Conservation (phyloP, 495 filamentous ascomycete species). For the Neurospora sp. region DNA sequence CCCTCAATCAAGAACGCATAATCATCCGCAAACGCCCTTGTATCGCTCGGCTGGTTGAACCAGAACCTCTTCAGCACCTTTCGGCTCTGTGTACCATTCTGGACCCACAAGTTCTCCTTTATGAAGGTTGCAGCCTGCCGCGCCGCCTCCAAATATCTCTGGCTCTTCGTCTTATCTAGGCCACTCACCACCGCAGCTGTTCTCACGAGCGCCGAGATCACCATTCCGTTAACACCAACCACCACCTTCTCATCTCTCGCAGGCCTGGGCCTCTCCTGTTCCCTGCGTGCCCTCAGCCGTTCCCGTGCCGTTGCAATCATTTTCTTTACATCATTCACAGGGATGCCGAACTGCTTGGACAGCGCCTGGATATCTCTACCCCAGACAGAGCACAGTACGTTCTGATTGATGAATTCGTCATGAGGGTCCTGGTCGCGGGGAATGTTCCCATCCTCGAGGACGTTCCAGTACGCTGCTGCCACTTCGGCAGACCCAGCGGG, state of each 20-base stretch:
- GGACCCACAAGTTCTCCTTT: slow-evolving; percentile 64
- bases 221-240: slow-evolving; percentile 78
- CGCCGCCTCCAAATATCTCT: slow-evolving; percentile 53
- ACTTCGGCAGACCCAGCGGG: slow-evolving; percentile 30
- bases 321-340: slow-evolving; percentile 57
- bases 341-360: slow-evolving; percentile 67
- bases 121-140: slow-evolving; percentile 66
- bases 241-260: slow-evolving; percentile 87
- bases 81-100: slow-evolving; percentile 9
- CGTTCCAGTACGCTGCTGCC: slow-evolving; percentile 76
- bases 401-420: slow-evolving; percentile 87
- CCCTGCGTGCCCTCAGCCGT: slow-evolving; percentile 63
- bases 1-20: slow-evolving; percentile 86
- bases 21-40: slow-evolving; percentile 81
- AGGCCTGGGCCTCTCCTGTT: slow-evolving; percentile 68
- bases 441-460: slow-evolving; percentile 82
- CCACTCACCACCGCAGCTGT: slow-evolving; percentile 54
- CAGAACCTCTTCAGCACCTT: slow-evolving; percentile 67
- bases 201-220: slow-evolving; percentile 72
- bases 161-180: slow-evolving; percentile 43
- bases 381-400: slow-evolving; percentile 35
- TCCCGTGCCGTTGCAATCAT: slow-evolving; percentile 59
- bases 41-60: slow-evolving; percentile 54
- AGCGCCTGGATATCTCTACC: slow-evolving; percentile 49
- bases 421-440: slow-evolving; percentile 73